Evolutionary conservation across 371 early-diverging fungal species (phyloP), one percentile per base, ranked within the genome.

Genomic region (Mucor piriformis): DNA sequence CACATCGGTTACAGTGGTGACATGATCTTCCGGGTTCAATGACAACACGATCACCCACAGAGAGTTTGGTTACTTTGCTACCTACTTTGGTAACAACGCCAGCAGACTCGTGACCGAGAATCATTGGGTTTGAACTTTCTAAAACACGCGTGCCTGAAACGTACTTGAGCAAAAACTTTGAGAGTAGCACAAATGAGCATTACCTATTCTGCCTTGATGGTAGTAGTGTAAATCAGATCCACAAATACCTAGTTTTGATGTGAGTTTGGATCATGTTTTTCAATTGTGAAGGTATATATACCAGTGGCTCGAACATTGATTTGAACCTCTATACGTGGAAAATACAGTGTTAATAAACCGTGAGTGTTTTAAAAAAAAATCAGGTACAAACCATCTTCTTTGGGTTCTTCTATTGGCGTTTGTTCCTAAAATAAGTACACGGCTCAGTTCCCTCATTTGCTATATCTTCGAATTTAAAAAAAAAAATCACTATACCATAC

Each of bases 51-150:
- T 90, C 88, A 44, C 89, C 92, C 29, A 89, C 72, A 37, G 76
- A 58, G 37, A 88, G 61, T 35, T 82, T 46, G 8, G 67, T 68
- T 7, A 84, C 85, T 37, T 64, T 54, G 2, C 56, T 59, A 32
- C 91, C 91, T 18, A 76, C 73, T 24, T 77, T 75, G 20, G 82
- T 74, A 21, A 90, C 77, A 27, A 74, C 76, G 60, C 90, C 90
- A 50, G 89, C 70, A 12, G 89, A 85, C 67, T 90, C 89, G 67
- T 92, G 92, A 37, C 93, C 92, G 27, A 85, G 79, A 29, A 92
- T 79, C 61, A 84, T 82, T 12, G 91, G 91, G 11, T 53, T 64
- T 38, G 38, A 13, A 15, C 38, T 11, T n/a, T 38, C 38, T 10
- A 38, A 16, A n/a, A 38, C 38, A 38, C 15, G 38, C 38, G 38